These are phyloP conservation scores for Elasticomyces elasticus DNA, from an alignment of 495 filamentous ascomycete genomes.

Conservation along the genomic window DNA sequence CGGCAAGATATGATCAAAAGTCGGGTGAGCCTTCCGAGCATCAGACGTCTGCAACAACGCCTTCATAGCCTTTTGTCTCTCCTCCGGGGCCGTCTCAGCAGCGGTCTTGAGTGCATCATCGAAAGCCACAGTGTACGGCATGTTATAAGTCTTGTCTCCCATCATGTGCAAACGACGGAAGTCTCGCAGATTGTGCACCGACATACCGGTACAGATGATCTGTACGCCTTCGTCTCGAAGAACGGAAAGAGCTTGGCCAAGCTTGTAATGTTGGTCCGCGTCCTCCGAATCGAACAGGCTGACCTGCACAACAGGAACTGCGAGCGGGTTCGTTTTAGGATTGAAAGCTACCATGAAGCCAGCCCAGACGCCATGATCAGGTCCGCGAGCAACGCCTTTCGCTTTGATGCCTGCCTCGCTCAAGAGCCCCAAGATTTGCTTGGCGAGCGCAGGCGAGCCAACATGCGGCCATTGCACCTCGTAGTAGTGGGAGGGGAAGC, in stretches of 20 bases:
- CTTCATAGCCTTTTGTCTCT: constrained; percentile 51
- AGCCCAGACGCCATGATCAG: constrained; percentile 77
- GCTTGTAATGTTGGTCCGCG: constrained; percentile 56
- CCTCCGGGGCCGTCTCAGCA: constrained; percentile 42
- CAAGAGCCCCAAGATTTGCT: constrained; percentile 52
- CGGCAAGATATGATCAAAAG: constrained; percentile 71
- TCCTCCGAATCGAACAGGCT: constrained; percentile 63
- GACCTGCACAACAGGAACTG: constrained; percentile 72
- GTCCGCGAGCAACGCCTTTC: constrained; percentile 52
- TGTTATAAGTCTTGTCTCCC: too few relatives aligned
- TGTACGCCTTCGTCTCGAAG: constrained; percentile 65
- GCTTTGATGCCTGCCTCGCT: constrained; percentile 52
- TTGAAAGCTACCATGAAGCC: constrained; percentile 62
- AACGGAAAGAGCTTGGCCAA: constrained; percentile 57
- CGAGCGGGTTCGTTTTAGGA: constrained; percentile 62
- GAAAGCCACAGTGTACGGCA: constrained; percentile 47
- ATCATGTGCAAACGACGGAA: too few relatives aligned
- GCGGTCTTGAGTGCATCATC: constrained; percentile 70
- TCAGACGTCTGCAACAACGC: constrained; percentile 52
- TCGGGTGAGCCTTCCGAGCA: constrained; percentile 68
- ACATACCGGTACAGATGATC: constrained; percentile 76
- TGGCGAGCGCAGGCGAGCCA: constrained; percentile 56
- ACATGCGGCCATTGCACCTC: constrained; percentile 58
- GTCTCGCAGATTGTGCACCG: constrained; percentile 62
- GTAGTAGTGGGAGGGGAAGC: constrained; percentile 60